These are phyloP conservation scores for Tolypocladium cylindrosporum DNA, from an alignment of 2,329 filamentous ascomycete species.

Conservation along the genomic window DNA sequence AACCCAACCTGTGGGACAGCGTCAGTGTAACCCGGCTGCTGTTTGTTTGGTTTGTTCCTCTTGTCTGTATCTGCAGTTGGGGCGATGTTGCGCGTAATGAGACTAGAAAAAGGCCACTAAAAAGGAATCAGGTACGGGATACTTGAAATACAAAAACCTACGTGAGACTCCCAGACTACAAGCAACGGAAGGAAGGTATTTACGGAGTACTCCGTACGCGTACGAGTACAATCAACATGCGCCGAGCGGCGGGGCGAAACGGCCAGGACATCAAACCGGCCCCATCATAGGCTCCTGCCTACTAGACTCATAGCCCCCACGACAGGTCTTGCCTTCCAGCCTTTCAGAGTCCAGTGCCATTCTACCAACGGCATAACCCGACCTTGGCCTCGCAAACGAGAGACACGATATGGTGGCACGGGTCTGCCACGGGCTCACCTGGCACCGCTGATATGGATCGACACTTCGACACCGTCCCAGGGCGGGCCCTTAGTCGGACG, in stretches of 20 bases:
- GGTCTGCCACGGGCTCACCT: background rate
- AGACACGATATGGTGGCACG: background rate
- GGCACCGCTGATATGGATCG: background rate
- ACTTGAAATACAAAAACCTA: background rate
- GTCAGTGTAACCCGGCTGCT: background rate
- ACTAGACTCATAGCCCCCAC: background rate
- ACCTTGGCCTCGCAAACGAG: background rate
- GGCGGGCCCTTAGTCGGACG: background rate
- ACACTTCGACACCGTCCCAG: background rate
- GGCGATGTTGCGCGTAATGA: background rate
- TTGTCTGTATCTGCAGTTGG: background rate
- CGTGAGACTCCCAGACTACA: background rate
- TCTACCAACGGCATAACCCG: background rate
- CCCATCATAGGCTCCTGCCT: background rate
- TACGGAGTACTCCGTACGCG: no score
- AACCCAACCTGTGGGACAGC: background rate
- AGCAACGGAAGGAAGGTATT: background rate
- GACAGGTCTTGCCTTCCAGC: background rate
- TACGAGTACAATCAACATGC: background rate
- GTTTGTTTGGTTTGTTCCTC: background rate
- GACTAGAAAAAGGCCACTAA: background rate
- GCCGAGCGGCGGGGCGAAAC: background rate
- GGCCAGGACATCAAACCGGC: background rate
- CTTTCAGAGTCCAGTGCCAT: background rate
- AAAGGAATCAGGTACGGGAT: background rate